Base-by-base conservation (phyloP, 441 rosid genomes). In the Croton laevigatus region DNA sequence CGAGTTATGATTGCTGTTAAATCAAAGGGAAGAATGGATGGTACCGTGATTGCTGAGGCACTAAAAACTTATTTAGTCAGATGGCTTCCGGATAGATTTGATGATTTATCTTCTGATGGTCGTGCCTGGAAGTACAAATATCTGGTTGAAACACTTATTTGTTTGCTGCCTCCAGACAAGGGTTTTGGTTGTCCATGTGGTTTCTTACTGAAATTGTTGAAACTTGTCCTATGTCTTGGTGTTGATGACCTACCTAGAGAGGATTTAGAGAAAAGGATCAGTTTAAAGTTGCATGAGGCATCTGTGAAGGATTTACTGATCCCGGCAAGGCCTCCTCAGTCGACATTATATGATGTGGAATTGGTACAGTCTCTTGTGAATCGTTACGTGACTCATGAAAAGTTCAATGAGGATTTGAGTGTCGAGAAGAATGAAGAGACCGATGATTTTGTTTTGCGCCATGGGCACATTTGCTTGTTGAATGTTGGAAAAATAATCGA, bases 21-120 rank as follows among this genome's bases (percentile, higher is more conserved):
- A 70, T 88, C 91, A 0, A 95, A 92, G 77, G 98, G 95, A 64
- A 86, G 91, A 75, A 91, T 93, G 91, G 91, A 86, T 51, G 79
- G 85, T 44, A 63, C 72, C 1, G 87, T 88, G 23, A 84, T 95
- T 53, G 93, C 81, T 6, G 99, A 92, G 81, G 98, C 98, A 45
- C 83, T 95, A 53, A 84, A 83, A 72, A 81, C 91, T 55, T 95
- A 93, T 37, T 88, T 87, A 2, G 79, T 87, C 44, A 83, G 98
- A 73, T 92, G 99, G 98, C 78, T 93, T 76, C 98, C 97, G 0
- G 94, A 88, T 61, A 84, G 87, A 42, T 66, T 84, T 54, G 90
- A 88, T 70, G 82, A 82, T 51, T 78, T 85, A 71, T 72, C 80
- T 63, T 81, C 87, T 65, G 91, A 88, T 76, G 81, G 81, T 72